A percentile compares a stretch with the other conserved stretches of the same genome.
Evolutionary conservation across 208 protist genomes (phyloP).

Genomic region (Tetramitus jugosus): DNA sequence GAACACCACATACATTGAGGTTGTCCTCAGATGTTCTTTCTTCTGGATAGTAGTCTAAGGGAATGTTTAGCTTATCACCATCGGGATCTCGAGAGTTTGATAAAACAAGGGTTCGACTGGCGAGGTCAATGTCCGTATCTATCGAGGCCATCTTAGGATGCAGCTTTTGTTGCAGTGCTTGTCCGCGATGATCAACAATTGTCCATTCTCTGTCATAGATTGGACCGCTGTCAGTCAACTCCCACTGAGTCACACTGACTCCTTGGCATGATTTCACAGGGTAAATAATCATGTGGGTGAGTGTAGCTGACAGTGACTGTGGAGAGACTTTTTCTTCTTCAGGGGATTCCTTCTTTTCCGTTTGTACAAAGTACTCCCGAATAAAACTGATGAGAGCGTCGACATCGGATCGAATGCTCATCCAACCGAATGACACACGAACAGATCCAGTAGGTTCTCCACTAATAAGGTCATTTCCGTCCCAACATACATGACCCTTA

Average conservation of each 20-base stretch:
- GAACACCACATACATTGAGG: neutral
- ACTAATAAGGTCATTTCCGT: neutral
- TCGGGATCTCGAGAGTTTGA: neutral
- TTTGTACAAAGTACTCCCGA: neutral
- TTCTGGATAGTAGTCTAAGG: neutral
- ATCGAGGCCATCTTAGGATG: neutral
- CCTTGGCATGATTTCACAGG: neutral
- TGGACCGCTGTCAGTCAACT: neutral
- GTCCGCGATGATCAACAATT: neutral
- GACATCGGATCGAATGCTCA: neutral
- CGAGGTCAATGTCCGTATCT: neutral
- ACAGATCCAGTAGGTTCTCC: conserved; percentile 6
- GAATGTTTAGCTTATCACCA: neutral
- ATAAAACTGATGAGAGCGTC: neutral
- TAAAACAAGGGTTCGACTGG: neutral
- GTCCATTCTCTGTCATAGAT: conserved; percentile 14
- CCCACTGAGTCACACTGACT: neutral
- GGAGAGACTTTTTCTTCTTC: neutral
- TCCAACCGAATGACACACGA: neutral
- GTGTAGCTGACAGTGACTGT: neutral
- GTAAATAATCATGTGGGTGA: neutral
- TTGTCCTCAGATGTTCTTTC: neutral
- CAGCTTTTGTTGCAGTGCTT: neutral
- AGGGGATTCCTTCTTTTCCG: neutral
- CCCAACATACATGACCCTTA: conserved; percentile 2